Percentiles rank a stretch among this genome's conserved stretches.
phyloP scores from a whole-genome alignment of 179 eudicot genomes.

The Monotropa hypopitys region DNA sequence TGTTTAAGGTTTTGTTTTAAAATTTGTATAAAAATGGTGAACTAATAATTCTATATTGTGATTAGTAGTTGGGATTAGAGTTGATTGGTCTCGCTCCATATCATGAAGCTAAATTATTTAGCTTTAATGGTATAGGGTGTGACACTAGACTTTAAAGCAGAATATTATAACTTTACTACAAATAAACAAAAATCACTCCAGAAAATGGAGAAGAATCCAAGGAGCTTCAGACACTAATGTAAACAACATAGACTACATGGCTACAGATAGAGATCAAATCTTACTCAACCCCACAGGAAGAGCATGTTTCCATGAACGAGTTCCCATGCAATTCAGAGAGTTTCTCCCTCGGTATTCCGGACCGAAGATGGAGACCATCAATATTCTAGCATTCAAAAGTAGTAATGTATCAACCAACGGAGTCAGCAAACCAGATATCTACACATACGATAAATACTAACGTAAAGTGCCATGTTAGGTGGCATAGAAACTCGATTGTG shows the following conservation, averaged over 20 bases:
- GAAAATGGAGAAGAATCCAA: background rate
- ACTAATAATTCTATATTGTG: too few species aligned
- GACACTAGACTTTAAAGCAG: background rate
- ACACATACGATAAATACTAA: background rate
- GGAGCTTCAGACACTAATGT: background rate
- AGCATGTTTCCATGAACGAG: conserved; percentile 79
- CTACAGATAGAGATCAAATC: conserved; percentile 17
- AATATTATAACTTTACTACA: background rate
- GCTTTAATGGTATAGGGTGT: too few species aligned
- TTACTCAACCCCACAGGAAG: conserved; percentile 89
- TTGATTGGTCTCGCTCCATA: too few species aligned
- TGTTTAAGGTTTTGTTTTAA: too few species aligned
- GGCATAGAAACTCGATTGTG: background rate
- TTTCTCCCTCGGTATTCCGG: conserved; percentile 81
- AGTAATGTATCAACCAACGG: background rate
- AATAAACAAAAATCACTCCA: background rate
- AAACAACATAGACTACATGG: background rate
- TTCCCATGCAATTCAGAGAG: conserved; percentile 91
- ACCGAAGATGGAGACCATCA: conserved; percentile 95
- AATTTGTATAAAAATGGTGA: too few species aligned
- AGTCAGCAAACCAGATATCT: background rate
- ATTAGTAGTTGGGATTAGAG: too few species aligned
- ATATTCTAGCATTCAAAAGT: conserved; percentile 45
- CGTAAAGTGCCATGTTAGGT: background rate
- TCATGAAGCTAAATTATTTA: too few species aligned